Base-by-base conservation (phyloP, 192 early-diverging fungal genomes). In the Entomortierella lignicola region DNA sequence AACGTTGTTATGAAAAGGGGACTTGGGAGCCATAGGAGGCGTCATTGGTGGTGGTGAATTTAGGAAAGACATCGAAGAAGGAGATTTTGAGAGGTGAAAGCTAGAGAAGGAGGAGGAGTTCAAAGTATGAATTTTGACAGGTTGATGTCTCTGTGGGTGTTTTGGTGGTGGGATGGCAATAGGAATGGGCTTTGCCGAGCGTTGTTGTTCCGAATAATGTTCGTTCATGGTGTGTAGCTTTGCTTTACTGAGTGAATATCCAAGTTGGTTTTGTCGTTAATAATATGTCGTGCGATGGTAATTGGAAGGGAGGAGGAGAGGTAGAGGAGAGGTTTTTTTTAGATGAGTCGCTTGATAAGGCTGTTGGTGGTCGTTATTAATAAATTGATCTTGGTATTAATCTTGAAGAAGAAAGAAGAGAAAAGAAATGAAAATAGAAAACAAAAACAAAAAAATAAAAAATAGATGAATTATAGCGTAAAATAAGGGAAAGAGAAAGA, bases 111-210 rank as follows among this genome's bases (percentile, higher is more conserved):
- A 60, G 37, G 62, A 52, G 6, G 62, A 60, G 50, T 52, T 65
- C 37, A 64, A 39, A 31, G 71, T 64, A 12, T 72, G 57, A 54
- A 72, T 60, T 63, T 64, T 72, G 56, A 53, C 50, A 3, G 66
- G 66, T 20, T 69, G 56, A 27, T 60, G 58, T 42, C 66, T n/a
- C 11, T 31, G 31, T 1, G 37, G 4, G 2, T 42, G 42, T 13
- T 32, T n/a, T n/a, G n/a, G 48, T 5, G 34, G 15, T 43, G 64
- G 39, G 29, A 18, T 47, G 4, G 41, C 3, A 31, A 34, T 30
- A 42, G 55, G 13, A 26, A 30, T 37, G 55, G 15, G 7, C 39
- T 3, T 55, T 29, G 29, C 51, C 13, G 44, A 2, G 61, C 23
- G 2, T 13, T 37, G 50, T n/a, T 15, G 47, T 55, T n/a, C 8